These are phyloP conservation scores for Botrytis hyacinthi DNA, from an alignment of 2,329 filamentous ascomycete genomes.

Conservation along the genomic window DNA sequence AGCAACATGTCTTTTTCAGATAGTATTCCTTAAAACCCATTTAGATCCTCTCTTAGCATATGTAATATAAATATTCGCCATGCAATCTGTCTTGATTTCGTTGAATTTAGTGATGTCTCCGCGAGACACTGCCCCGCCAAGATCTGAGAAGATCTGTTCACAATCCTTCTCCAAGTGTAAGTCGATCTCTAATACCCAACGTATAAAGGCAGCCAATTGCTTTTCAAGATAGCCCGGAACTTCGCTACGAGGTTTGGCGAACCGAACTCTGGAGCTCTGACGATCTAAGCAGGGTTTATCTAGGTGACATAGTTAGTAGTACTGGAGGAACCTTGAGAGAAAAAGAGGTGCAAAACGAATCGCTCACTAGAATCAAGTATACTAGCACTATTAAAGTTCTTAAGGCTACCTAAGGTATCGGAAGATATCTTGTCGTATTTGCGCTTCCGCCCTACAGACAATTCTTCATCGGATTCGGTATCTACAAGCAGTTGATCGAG, in stretches of 20 bases:
- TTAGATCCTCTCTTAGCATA: neutral
- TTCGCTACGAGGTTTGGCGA: neutral
- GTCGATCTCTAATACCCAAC: neutral
- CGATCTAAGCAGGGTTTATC: neutral
- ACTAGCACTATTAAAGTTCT: neutral
- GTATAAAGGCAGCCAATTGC: neutral
- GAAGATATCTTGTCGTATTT: constrained; percentile 5
- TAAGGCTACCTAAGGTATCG: neutral
- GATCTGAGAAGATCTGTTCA: neutral
- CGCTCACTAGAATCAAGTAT: neutral
- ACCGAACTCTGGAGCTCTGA: neutral
- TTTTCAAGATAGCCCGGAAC: neutral
- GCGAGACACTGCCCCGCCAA: neutral
- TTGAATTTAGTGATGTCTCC: neutral
- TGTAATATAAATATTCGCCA: neutral
- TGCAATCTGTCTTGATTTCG: neutral
- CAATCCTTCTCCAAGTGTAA: neutral
- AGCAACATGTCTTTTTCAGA: too few relatives aligned
- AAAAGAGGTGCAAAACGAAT: neutral
- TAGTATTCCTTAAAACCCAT: constrained; percentile 4
- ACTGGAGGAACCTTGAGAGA: neutral
- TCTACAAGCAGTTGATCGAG: neutral
- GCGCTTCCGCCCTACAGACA: neutral
- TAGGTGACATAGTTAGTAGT: neutral
- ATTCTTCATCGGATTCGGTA: neutral